These are phyloP conservation scores for Ramaria rubella DNA, from an alignment of 768 basidiomycete species.

Conservation along the genomic window DNA sequence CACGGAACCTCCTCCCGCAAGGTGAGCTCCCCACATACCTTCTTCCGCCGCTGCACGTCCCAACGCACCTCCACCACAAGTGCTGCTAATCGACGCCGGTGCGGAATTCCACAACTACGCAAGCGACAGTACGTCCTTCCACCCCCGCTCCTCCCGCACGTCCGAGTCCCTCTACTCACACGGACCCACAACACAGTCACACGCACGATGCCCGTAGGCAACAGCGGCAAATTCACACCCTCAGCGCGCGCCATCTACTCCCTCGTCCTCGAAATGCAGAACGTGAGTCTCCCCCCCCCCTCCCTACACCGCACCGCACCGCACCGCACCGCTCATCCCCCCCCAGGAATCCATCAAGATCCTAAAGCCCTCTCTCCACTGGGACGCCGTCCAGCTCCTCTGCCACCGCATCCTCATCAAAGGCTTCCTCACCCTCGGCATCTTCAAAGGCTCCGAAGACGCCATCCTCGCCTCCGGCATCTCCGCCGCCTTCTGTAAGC, in stretches of 20 bases:
- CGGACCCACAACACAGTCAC: slow-evolving; percentile 32
- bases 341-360: slow-evolving; percentile 61
- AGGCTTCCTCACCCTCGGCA: slow-evolving; percentile 77
- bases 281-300: slow-evolving; percentile 35
- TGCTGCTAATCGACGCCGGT: slow-evolving; percentile 89
- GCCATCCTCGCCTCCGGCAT: slow-evolving; percentile 72
- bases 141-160: too few relatives aligned
- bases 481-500: slow-evolving; percentile 67
- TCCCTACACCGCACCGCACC: background rate
- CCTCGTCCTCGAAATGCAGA: slow-evolving; percentile 88
- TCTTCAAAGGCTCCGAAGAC: slow-evolving; percentile 70
- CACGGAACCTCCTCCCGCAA: slow-evolving; percentile 42
- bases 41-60: slow-evolving; percentile 19
- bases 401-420: slow-evolving; percentile 78
- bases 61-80: slow-evolving; percentile 32
- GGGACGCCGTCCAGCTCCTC: slow-evolving; percentile 81
- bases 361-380: slow-evolving; percentile 74
- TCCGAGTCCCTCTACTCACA: slow-evolving; percentile 22
- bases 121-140: slow-evolving; percentile 60
- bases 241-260: slow-evolving; percentile 80
- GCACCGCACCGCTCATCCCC: background rate
- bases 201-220: slow-evolving; percentile 88
- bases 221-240: slow-evolving; percentile 80
- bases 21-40: background rate
- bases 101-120: slow-evolving; percentile 80